Evolutionary conservation across 2,329 filamentous ascomycete genomes (phyloP), one percentile per base, ranked within the genome.

Genomic region (Penicillium sp.): DNA sequence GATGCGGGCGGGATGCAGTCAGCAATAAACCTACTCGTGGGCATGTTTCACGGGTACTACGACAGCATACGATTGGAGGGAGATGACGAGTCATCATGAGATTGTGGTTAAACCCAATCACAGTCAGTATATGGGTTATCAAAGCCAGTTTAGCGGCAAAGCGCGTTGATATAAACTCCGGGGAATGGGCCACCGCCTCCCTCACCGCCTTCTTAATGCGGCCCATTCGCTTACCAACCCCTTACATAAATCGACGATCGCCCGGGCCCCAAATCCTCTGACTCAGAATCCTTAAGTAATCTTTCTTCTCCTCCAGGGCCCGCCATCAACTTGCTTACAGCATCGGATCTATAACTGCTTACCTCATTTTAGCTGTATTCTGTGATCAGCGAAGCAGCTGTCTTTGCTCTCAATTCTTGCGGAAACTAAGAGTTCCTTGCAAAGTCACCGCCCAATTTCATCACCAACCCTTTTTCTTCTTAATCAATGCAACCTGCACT

Each of bases 401-500:
- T 49, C 58, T 48, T 44, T 49, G 46, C 37, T 52, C 44, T 52
- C 42, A 51, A 54, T 35, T 39, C 31, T 32, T 38, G 23, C 34
- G 38, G 34, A 31, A 55, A 44, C 55, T 55, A 29, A 31, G 45
- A 16, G 39, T 50, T 44, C 34, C 16, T 15, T 46, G 47, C 21
- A 41, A 32, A 48, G 35, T 39, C 41, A 41, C 47, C 45, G 23
- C 31, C 31, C 29, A 44, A 56, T 51, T 56, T 48, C 38, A 35
- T 37, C 23, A n/a, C 27, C 51, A 48, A 46, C 40, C 45, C 52
- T 46, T 32, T 50, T 57, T 59, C 46, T 39, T 45, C 61, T 61
- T 55, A 59, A 58, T 63, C 57, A 35, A 77, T 77, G 75, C 77
- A 79, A 65, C 75, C 75, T 61, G 70, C 75, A 64, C 68, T 79